Conservation (phyloP, 2,329 filamentous ascomycete genomes). For the Epichloe bromicola region DNA sequence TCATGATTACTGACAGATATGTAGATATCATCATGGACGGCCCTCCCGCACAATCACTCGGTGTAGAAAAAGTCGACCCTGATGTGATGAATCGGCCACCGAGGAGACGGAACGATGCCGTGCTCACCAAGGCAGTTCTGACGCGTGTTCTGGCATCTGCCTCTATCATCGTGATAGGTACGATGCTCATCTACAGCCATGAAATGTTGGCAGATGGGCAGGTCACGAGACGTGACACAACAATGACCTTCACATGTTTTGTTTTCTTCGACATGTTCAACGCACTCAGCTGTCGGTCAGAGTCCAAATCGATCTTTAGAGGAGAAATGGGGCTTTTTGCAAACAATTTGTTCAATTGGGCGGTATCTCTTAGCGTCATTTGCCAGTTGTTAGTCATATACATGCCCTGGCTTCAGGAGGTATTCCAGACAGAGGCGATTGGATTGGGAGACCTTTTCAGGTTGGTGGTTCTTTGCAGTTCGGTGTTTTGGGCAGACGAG, state of each 20-base stretch:
- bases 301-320: slow-evolving; percentile 75
- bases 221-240: slow-evolving; percentile 87
- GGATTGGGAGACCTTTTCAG: slow-evolving; percentile 59
- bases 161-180: slow-evolving; percentile 81
- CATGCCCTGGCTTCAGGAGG: slow-evolving; percentile 79
- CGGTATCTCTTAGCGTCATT: slow-evolving; percentile 69
- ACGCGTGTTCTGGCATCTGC: slow-evolving; percentile 79
- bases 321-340: slow-evolving; percentile 76
- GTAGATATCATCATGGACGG: slow-evolving; percentile 99
- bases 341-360: slow-evolving; percentile 94
- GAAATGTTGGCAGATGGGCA: slow-evolving; percentile 78
- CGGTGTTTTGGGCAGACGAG: slow-evolving; percentile 93
- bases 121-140: slow-evolving; percentile 75
- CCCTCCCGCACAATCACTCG: slow-evolving; percentile 89
- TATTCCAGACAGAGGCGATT: slow-evolving; percentile 91
- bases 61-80: slow-evolving; percentile 87
- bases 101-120: slow-evolving; percentile 69
- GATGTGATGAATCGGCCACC: slow-evolving; percentile 89
- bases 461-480: slow-evolving; percentile 65
- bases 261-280: slow-evolving; percentile 99
- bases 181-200: slow-evolving; percentile 77
- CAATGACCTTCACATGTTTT: slow-evolving; percentile 98
- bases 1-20: background rate
- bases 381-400: slow-evolving; percentile 91
- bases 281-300: slow-evolving; percentile 81